Evolutionary conservation across 2,329 filamentous ascomycete species (phyloP).

Genomic region (Claviceps capensis): DNA sequence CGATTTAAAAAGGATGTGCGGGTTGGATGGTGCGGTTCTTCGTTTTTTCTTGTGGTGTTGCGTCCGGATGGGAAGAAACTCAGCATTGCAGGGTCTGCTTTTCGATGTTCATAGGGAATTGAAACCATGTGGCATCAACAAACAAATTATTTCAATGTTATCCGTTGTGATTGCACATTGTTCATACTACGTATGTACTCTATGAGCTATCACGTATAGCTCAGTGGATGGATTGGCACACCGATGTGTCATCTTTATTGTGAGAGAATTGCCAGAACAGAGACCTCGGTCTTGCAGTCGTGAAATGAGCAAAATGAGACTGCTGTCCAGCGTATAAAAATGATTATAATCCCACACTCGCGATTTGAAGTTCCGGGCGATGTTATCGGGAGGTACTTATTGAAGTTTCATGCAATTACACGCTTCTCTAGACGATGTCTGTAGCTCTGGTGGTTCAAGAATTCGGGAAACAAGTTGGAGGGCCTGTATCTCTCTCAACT

Average conservation of each 20-base stretch:
- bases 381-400: too few relatives aligned
- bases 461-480: too few relatives aligned
- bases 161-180: not conserved
- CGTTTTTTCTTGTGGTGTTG: constrained; percentile 29
- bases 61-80: constrained; percentile 30
- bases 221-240: not conserved
- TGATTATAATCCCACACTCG: not conserved
- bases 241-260: not conserved
- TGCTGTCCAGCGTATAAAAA: not conserved
- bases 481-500: too few relatives aligned
- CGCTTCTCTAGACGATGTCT: too few relatives aligned
- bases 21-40: constrained; percentile 14
- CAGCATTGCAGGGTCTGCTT: constrained; percentile 29
- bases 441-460: too few relatives aligned
- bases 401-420: too few relatives aligned
- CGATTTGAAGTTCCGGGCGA: not conserved
- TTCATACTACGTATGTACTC: not conserved
- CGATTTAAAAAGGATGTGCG: constrained; percentile 54
- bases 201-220: not conserved
- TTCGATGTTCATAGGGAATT: constrained; percentile 28
- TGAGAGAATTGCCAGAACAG: not conserved
- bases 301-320: not conserved
- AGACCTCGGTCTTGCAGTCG: not conserved
- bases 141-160: not conserved
- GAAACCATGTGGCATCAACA: constrained; percentile 22